phyloP scores from a whole-genome alignment of 805 yeast species.

The Monosporozyma solicola region DNA sequence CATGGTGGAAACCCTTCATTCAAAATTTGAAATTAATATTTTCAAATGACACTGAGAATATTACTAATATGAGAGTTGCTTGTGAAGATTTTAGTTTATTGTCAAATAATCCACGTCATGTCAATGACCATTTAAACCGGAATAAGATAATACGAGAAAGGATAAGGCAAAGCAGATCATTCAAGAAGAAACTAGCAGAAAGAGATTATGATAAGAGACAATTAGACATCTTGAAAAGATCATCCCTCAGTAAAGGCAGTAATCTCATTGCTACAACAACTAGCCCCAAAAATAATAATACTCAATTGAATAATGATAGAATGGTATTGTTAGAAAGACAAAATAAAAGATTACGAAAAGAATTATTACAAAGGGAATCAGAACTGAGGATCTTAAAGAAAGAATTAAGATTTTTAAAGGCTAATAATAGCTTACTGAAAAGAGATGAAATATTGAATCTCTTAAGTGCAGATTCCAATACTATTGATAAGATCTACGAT shows the following conservation, averaged over 20 bases:
- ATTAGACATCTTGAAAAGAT: neutral
- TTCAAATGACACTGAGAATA: slow-evolving; percentile 16
- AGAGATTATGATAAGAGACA: slow-evolving; percentile 21
- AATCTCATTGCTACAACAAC: too few species aligned
- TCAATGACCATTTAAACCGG: neutral
- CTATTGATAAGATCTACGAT: neutral
- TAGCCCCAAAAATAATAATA: neutral
- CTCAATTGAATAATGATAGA: slow-evolving; percentile 3
- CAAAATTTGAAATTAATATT: slow-evolving; percentile 8
- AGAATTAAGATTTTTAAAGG: slow-evolving; percentile 14
- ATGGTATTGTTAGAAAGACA: slow-evolving; percentile 4
- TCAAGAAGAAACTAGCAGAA: slow-evolving; percentile 22
- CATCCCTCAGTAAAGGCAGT: neutral
- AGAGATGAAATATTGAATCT: slow-evolving; percentile 2
- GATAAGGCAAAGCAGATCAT: slow-evolving; percentile 22
- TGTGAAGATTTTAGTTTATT: slow-evolving; percentile 13
- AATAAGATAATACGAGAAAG: slow-evolving; percentile 12
- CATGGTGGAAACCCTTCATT: neutral
- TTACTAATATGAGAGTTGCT: slow-evolving; percentile 15
- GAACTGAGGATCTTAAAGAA: slow-evolving; percentile 7
- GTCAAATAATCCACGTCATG: neutral
- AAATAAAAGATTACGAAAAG: slow-evolving; percentile 3
- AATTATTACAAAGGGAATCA: slow-evolving; percentile 3
- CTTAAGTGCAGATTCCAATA: slow-evolving; percentile 2
- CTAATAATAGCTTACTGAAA: neutral